Evolutionary conservation across 345 rosid species (phyloP), one percentile per base, ranked within the genome.

Genomic region (Combretum micranthum): DNA sequence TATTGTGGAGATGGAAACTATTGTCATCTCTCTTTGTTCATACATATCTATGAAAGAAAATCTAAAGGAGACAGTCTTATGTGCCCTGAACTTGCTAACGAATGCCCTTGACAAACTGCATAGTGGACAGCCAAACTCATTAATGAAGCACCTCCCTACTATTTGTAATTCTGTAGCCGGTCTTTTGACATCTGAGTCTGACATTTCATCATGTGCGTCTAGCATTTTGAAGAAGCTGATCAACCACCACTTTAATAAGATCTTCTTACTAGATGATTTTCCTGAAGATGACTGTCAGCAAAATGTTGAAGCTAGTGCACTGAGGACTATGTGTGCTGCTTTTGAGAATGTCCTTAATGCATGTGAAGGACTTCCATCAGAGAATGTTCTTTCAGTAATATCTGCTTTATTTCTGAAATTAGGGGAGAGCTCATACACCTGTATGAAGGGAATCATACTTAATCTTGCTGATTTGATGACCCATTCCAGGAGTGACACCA

Each of bases 151-250:
- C 65, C 59, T 79, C 61, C 80, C 86, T n/a, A 58, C 70, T 22
- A 81, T 87, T 66, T 80, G 60, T 64, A 63, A 66, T 64, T 72
- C 87, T 44, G 19, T 85, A 56, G 80, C 82, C 54, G 97, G 96
- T 68, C 85, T 86, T 76, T 67, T 88, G 71, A 74, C 65, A 68
- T 80, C 68, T 39, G 75, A 66, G 66, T 75, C 74, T 43, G 66
- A 67, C 19, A 54, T 62, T 64, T 84, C 98, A 71, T 77, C 84
- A 25, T 77, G 73, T 60, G 83, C 86, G 64, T 76, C 87, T 47
- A 44, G 50, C 64, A 69, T 77, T 64, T 26, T 88, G 55, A 92
- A 72, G 74, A 81, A 86, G 61, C 63, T 92, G 82, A 75, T 92
- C 57, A 73, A 55, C 54, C 65, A 63, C 65, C 69, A 64, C 66